Evolutionary conservation across 2,329 filamentous ascomycete genomes (phyloP).

Genomic region (Xylaria sp.): DNA sequence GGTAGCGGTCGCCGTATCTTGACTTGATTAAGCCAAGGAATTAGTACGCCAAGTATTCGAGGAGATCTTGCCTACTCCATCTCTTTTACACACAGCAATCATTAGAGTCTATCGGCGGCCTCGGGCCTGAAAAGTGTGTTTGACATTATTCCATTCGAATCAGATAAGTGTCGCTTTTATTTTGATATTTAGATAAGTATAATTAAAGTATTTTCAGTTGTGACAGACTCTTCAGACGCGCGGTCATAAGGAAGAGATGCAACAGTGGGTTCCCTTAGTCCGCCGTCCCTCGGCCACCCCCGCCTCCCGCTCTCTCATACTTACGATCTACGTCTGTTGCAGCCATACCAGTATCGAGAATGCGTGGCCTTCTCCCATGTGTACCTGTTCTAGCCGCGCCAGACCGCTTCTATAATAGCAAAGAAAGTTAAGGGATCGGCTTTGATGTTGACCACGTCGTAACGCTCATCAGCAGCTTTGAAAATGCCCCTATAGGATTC

Average conservation of each 20-base stretch:
- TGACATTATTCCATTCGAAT: background rate
- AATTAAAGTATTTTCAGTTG: background rate
- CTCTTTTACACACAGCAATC: no score
- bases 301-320: no score
- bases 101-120: no score
- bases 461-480: constrained; percentile 51
- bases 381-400: constrained; percentile 38
- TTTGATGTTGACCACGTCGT: constrained; percentile 47
- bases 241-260: background rate
- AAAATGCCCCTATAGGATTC: constrained; percentile 55
- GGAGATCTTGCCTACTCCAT: background rate
- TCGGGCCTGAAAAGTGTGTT: no score
- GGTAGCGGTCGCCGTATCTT: background rate
- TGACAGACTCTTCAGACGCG: no score
- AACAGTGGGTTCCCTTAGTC: background rate
- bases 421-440: constrained; percentile 46
- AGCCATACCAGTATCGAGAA: no score
- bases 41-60: background rate
- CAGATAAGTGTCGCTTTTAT: background rate
- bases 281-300: background rate
- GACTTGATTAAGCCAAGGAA: background rate
- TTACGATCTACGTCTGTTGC: no score
- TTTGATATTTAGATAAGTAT: background rate
- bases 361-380: background rate
- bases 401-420: constrained; percentile 46